These are phyloP conservation scores for Leccinum arenicola DNA, from an alignment of 768 basidiomycete genomes.

Conservation along the genomic window DNA sequence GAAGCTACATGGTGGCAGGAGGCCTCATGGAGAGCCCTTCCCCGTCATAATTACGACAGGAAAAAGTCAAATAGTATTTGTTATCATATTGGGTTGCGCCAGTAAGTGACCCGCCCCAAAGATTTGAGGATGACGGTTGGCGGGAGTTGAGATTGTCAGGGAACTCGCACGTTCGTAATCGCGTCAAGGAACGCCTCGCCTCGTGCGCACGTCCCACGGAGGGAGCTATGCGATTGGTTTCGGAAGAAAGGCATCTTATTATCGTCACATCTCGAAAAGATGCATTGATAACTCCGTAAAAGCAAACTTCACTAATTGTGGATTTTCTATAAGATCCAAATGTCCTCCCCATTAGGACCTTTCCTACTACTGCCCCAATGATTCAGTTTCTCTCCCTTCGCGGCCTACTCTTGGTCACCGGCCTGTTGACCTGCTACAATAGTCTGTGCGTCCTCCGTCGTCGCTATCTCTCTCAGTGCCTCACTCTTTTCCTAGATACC, in stretches of 20 bases:
- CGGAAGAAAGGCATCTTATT: background rate
- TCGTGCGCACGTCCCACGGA: slow-evolving; percentile 7
- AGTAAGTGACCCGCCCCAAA: background rate
- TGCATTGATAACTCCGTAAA: slow-evolving; percentile 3
- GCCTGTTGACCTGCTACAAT: slow-evolving; percentile 18
- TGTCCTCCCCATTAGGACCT: background rate
- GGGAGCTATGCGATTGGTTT: slow-evolving; percentile 4
- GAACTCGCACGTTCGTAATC: slow-evolving; percentile 6
- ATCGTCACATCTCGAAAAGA: background rate
- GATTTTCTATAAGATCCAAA: slow-evolving; percentile 8
- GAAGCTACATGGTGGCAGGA: background rate
- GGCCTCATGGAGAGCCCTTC: background rate
- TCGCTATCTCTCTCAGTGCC: background rate
- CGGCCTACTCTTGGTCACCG: slow-evolving; percentile 19
- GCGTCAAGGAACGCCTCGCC: background rate
- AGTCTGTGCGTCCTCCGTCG: slow-evolving; percentile 10
- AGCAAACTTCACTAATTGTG: background rate
- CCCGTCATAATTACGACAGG: background rate
- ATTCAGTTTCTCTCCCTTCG: slow-evolving; percentile 11
- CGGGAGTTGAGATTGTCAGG: background rate
- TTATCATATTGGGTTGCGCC: background rate
- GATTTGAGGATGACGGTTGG: background rate
- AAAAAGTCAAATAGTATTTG: background rate
- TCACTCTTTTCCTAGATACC: slow-evolving; percentile 7
- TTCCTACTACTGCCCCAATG: slow-evolving; percentile 2